These are phyloP conservation scores for Coniella lustricola DNA, from an alignment of 2,329 filamentous ascomycete species.

Conservation along the genomic window DNA sequence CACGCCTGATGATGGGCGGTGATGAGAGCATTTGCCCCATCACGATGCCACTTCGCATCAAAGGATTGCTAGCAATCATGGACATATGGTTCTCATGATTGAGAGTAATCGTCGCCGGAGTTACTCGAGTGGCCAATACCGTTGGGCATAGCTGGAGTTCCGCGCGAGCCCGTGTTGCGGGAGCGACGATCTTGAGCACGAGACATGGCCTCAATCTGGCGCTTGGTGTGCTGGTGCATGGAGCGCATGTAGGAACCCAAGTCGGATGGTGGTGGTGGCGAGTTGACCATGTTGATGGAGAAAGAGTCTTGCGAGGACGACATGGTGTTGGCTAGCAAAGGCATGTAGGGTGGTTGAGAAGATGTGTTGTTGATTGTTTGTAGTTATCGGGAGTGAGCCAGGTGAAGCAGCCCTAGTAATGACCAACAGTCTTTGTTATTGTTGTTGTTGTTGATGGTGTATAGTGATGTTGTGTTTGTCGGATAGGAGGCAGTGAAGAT, in stretches of 20 bases:
- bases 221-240: constrained; percentile 60
- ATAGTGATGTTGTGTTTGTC: too few relatives aligned
- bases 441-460: too few relatives aligned
- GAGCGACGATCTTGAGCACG: constrained; percentile 34
- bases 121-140: constrained; percentile 15
- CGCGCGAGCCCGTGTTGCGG: constrained; percentile 6
- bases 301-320: constrained; percentile 19
- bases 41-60: background rate
- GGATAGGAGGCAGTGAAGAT: too few relatives aligned
- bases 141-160: constrained; percentile 22
- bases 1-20: too few relatives aligned
- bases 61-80: too few relatives aligned
- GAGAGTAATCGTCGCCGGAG: constrained; percentile 14
- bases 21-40: too few relatives aligned
- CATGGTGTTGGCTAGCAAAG: constrained; percentile 18
- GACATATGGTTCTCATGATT: too few relatives aligned
- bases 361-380: background rate
- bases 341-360: constrained; percentile 7
- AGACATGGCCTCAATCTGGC: constrained; percentile 54
- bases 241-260: constrained; percentile 44
- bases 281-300: constrained; percentile 18
- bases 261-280: constrained; percentile 23
- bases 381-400: background rate
- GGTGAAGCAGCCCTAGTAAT: background rate
- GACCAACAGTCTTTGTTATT: too few relatives aligned